Base-by-base conservation (phyloP, 306 rosid species). In the Erythrophleum fordii region DNA sequence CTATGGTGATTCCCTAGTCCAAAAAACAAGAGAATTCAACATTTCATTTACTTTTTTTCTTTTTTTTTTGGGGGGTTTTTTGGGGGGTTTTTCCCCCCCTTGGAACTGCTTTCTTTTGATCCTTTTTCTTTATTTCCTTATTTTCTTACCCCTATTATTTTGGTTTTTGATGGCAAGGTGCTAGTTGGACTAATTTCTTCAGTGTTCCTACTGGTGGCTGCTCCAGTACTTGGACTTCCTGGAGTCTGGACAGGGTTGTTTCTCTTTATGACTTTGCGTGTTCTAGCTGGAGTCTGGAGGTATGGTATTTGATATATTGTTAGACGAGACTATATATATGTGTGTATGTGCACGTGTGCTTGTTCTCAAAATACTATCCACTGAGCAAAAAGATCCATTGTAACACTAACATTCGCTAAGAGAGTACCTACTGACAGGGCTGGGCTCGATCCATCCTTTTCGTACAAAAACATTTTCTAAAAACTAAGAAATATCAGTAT, bases 181-280 rank as follows among this genome's bases (percentile, higher is more conserved):
- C 56, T 89, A 2, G 87, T 89, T 71, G 94, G 93, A 70, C 48
- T 92, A 70, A 76, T 87, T 84, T 92, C 98, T 23, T 93, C 98
- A 51, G 16, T 81, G 17, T 90, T 87, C 82, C 82, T 93, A 77
- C 84, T 93, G 64, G 87, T 89, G 78, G 93, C 88, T 80, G 86
- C 91, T 84, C 94, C 98, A 20, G 67, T 34, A 70, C 71, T 87
- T 70, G 99, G 99, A 79, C 98, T 95, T 75, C 83, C 94, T 79
- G 99, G 97, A 82, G 90, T 95, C 81, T 93, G 94, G 98, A 39
- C 88, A 8, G 99, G 99, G 84, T 77, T 95, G 85, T 95, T 90
- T 84, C 89, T 95, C 79, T 95, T 95, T 89, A 95, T 95, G 99
- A 75, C 84, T 56, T 73, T 93, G 84, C 98, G 94, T 79, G 95